Evolutionary conservation across 2,329 filamentous ascomycete species (phyloP).

Genomic region (Xylariomycetidae sp.): DNA sequence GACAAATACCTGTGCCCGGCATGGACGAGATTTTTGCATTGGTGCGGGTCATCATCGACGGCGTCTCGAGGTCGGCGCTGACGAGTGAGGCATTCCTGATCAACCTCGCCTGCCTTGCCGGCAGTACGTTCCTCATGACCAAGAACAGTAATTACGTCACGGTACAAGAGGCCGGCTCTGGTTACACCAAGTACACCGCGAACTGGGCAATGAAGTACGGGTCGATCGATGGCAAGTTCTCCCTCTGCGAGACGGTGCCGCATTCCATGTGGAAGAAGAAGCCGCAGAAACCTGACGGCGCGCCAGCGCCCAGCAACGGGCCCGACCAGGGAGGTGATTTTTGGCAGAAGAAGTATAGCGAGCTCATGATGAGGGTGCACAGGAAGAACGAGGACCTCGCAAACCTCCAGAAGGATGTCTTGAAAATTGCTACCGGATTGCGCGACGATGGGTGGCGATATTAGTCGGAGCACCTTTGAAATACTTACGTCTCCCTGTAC

Average conservation of each 20-base stretch:
- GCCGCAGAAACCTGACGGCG: slow-evolving; percentile 12
- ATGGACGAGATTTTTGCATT: slow-evolving; percentile 52
- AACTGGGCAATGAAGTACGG: slow-evolving; percentile 55
- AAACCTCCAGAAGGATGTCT: slow-evolving; percentile 3
- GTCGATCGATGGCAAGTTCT: slow-evolving; percentile 46
- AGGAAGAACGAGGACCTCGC: slow-evolving; percentile 5
- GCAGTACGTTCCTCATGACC: slow-evolving; percentile 48
- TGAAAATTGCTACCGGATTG: too few species aligned
- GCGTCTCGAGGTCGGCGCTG: slow-evolving; percentile 45
- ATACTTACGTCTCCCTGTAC: too few species aligned
- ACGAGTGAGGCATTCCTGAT: slow-evolving; percentile 54
- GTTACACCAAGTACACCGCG: slow-evolving; percentile 43
- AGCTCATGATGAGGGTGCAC: slow-evolving; percentile 13
- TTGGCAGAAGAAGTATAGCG: slow-evolving; percentile 21
- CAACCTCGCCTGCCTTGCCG: slow-evolving; percentile 54
- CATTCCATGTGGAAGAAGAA: slow-evolving; percentile 36
- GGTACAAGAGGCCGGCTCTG: slow-evolving; percentile 37
- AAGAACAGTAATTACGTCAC: slow-evolving; percentile 35
- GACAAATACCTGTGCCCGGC: slow-evolving; percentile 35
- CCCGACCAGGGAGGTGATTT: slow-evolving; percentile 23
- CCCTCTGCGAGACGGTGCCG: slow-evolving; percentile 45
- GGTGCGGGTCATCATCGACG: slow-evolving; percentile 48
- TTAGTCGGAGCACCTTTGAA: too few species aligned
- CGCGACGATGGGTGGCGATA: too few species aligned
- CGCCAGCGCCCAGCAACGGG: slow-evolving; percentile 14